Percentiles rank a stretch among this genome's conserved stretches.
These are phyloP conservation scores for Salix viminalis DNA, from an alignment of 345 rosid species.

Conservation along the genomic window DNA sequence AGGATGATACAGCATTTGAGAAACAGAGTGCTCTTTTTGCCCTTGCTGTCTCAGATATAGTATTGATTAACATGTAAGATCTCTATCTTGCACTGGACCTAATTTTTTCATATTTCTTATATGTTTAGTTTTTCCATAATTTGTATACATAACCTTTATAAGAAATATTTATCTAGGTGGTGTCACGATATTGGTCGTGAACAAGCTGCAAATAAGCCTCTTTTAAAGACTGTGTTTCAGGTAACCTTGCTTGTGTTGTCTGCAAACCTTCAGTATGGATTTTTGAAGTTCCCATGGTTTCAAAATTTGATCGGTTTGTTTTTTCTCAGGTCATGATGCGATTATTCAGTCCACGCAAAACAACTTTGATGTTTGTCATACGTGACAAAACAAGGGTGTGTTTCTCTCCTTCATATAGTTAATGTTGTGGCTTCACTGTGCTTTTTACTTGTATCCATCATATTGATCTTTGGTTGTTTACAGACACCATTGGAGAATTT, in stretches of 20 bases:
- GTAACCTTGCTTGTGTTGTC: slow-evolving; percentile 30
- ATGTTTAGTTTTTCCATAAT: slow-evolving; percentile 4
- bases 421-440: neutral
- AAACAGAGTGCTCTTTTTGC: slow-evolving; percentile 99
- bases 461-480: slow-evolving; percentile 20
- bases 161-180: slow-evolving; percentile 63
- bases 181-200: slow-evolving; percentile 99
- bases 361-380: slow-evolving; percentile 95
- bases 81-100: slow-evolving; percentile 4
- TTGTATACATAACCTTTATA: slow-evolving; percentile 8
- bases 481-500: slow-evolving; percentile 95
- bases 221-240: slow-evolving; percentile 97
- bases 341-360: slow-evolving; percentile 97
- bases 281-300: slow-evolving; percentile 9
- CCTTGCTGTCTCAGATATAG: slow-evolving; percentile 96
- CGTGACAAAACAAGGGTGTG: slow-evolving; percentile 96
- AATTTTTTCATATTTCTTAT: neutral
- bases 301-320: slow-evolving; percentile 21
- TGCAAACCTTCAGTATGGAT: slow-evolving; percentile 14
- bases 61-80: slow-evolving; percentile 94
- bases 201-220: slow-evolving; percentile 99
- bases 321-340: slow-evolving; percentile 94
- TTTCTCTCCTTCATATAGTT: slow-evolving; percentile 3
- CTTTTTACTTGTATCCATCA: neutral
- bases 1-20: slow-evolving; percentile 99